Conservation (phyloP, 148 eudicot species). For the Fagopyrum esculentum region DNA sequence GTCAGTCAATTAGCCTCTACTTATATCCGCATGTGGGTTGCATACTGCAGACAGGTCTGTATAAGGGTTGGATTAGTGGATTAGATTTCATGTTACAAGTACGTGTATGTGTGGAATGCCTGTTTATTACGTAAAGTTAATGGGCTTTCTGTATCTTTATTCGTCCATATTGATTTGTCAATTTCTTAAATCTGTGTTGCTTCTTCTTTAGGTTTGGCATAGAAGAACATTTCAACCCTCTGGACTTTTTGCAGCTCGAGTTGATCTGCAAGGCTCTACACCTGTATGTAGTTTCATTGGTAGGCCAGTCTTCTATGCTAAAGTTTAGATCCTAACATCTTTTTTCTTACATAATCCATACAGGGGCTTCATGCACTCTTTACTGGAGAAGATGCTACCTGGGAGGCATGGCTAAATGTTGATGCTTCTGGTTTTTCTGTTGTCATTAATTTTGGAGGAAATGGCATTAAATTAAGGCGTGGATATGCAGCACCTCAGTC, state of each 20-base stretch:
- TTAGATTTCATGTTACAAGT: neutral
- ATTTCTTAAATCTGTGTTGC: neutral
- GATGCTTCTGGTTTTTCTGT: conserved; percentile 79
- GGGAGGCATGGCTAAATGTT: conserved; percentile 94
- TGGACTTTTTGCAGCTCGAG: conserved; percentile 97
- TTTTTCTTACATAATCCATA: conserved; percentile 15
- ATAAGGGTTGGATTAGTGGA: neutral
- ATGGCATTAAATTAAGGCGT: conserved; percentile 72
- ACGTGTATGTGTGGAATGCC: neutral
- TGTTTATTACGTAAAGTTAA: neutral
- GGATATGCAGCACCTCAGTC: conserved; percentile 89
- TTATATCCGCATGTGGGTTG: too few relatives aligned
- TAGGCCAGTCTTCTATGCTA: neutral
- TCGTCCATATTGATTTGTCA: neutral
- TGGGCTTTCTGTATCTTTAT: neutral
- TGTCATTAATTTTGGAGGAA: conserved; percentile 55
- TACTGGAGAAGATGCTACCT: conserved; percentile 92
- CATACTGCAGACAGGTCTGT: neutral
- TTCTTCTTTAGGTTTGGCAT: conserved; percentile 73
- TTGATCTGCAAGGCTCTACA: conserved; percentile 87
- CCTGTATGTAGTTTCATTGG: conserved; percentile 37
- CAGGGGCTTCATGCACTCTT: conserved; percentile 92
- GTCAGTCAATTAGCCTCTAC: too few relatives aligned
- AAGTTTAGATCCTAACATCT: neutral
- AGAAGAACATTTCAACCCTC: conserved; percentile 92